Evolutionary conservation across 495 filamentous ascomycete genomes (phyloP).

Genomic region (Parathielavia appendiculata): DNA sequence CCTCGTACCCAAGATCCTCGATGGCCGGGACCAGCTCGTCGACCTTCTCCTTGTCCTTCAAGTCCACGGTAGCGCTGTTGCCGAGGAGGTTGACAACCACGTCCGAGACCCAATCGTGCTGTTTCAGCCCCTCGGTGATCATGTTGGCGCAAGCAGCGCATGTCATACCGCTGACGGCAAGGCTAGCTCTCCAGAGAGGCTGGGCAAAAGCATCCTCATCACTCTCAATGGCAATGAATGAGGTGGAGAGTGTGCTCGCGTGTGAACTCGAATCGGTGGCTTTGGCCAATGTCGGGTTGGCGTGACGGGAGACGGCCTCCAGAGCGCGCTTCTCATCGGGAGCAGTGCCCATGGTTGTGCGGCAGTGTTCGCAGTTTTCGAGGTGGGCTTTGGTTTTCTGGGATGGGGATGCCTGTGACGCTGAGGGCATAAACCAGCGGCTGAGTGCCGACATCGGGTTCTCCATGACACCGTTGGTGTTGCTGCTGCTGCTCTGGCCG

Average conservation of each 20-base stretch:
- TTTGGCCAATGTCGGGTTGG: constrained; percentile 2
- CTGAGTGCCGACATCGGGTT: constrained; percentile 17
- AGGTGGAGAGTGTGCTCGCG: constrained; percentile 5
- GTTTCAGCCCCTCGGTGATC: constrained; percentile 61
- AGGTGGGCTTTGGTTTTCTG: constrained; percentile 27
- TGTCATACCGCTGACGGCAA: constrained; percentile 79
- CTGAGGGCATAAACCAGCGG: constrained; percentile 27
- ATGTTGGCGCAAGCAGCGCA: constrained; percentile 70
- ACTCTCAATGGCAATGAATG: constrained; percentile 26
- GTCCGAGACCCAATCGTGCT: constrained; percentile 56
- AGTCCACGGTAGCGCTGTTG: constrained; percentile 64
- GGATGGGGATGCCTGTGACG: constrained; percentile 4
- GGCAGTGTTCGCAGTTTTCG: constrained; percentile 34
- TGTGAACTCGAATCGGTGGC: neutral
- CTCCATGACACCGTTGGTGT: constrained; percentile 8
- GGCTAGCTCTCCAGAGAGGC: constrained; percentile 49
- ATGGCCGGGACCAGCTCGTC: constrained; percentile 62
- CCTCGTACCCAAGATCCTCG: constrained; percentile 79
- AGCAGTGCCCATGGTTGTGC: constrained; percentile 7
- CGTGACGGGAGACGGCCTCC: constrained; percentile 12
- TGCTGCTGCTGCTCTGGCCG: constrained; percentile 16
- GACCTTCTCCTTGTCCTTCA: constrained; percentile 47
- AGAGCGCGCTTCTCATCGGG: constrained; percentile 14
- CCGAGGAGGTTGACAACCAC: constrained; percentile 64
- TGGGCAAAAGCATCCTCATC: constrained; percentile 14